Conservation (phyloP, 768 basidiomycete genomes). For the Suillus discolor region DNA sequence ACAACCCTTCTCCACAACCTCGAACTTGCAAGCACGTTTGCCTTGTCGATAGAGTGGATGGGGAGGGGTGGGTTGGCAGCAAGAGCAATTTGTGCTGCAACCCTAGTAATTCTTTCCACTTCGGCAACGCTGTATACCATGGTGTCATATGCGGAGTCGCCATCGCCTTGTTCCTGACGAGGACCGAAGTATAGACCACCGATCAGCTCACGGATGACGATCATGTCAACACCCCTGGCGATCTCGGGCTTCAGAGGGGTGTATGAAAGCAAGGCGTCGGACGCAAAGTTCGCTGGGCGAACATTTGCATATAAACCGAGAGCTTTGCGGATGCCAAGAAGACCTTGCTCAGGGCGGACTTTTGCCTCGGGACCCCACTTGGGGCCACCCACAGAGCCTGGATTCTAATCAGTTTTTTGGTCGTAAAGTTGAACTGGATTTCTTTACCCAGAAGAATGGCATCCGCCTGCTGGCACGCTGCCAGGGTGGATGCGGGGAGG, state of each 20-base stretch:
- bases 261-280: constrained; percentile 82
- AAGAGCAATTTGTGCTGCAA: constrained; percentile 91
- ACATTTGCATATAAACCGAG: constrained; percentile 98
- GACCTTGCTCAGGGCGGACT: constrained; percentile 91
- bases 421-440: background rate
- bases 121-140: constrained; percentile 92
- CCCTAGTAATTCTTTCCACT: constrained; percentile 92
- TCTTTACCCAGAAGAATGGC: constrained; percentile 88
- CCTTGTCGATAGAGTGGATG: constrained; percentile 96
- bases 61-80: constrained; percentile 80
- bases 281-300: constrained; percentile 93
- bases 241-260: constrained; percentile 88
- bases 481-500: constrained; percentile 79
- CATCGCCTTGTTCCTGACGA: constrained; percentile 82
- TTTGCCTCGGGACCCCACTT: constrained; percentile 94
- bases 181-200: constrained; percentile 95
- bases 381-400: constrained; percentile 97
- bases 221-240: constrained; percentile 84
- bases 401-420: constrained; percentile 11
- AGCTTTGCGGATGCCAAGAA: constrained; percentile 85
- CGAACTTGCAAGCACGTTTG: constrained; percentile 95
- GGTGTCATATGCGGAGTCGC: constrained; percentile 83
- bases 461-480: constrained; percentile 91
- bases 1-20: constrained; percentile 95
- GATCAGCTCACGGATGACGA: constrained; percentile 95